Evolutionary conservation across 768 basidiomycete species (phyloP).

Genomic region (Naganishia kalamii): DNA sequence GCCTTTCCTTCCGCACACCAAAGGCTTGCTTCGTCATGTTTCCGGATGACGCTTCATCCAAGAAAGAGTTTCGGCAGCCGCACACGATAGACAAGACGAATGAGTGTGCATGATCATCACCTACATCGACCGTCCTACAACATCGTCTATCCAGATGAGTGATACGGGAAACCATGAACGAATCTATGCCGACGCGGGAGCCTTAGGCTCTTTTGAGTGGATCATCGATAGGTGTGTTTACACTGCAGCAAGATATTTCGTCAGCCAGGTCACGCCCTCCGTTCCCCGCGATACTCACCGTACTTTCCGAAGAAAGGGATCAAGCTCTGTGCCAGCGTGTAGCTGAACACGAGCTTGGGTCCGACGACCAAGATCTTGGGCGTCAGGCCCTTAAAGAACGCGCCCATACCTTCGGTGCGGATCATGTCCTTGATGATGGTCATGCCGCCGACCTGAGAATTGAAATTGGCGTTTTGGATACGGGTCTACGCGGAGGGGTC

Average conservation of each 20-base stretch:
- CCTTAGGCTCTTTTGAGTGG: slow-evolving; percentile 14
- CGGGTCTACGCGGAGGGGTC: slow-evolving; percentile 53
- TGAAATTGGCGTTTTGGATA: slow-evolving; percentile 97
- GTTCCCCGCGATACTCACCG: slow-evolving; percentile 43
- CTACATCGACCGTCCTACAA: neutral
- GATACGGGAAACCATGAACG: neutral
- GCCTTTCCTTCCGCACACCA: no score
- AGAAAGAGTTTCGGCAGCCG: no score
- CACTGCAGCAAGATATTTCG: neutral
- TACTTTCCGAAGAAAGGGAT: slow-evolving; percentile 88
- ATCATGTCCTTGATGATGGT: slow-evolving; percentile 78
- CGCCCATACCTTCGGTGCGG: slow-evolving; percentile 71
- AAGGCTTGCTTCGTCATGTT: no score
- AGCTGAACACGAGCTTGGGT: slow-evolving; percentile 96
- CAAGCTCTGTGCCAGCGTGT: slow-evolving; percentile 90
- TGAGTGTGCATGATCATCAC: neutral
- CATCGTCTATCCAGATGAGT: neutral
- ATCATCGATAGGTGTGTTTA: neutral
- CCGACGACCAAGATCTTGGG: slow-evolving; percentile 96
- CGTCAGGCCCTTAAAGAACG: slow-evolving; percentile 94
- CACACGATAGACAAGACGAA: no score
- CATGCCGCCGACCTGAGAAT: slow-evolving; percentile 53
- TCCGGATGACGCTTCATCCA: no score
- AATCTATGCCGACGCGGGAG: neutral
- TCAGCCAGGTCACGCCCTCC: neutral